A percentile compares a stretch with the other conserved stretches of the same genome.
Evolutionary conservation across 2,329 filamentous ascomycete species (phyloP).

Genomic region (Sodiomyces alkalinus): DNA sequence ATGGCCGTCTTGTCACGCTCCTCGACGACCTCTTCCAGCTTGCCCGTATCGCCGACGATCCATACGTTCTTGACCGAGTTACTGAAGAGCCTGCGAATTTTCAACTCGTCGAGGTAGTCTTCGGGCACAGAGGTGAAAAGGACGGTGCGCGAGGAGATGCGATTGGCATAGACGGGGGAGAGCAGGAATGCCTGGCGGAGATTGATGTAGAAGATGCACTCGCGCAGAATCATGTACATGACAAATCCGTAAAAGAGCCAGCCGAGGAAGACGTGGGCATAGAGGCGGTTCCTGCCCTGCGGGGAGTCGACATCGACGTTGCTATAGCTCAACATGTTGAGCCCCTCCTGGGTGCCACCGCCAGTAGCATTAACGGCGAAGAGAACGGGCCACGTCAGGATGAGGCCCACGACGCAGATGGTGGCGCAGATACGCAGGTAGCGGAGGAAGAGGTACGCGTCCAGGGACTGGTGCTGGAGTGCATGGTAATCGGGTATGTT

Average conservation of each 20-base stretch:
- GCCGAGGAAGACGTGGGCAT: slow-evolving; percentile 64
- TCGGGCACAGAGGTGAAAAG: slow-evolving; percentile 76
- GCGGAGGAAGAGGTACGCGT: slow-evolving; percentile 72
- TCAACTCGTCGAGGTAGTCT: slow-evolving; percentile 61
- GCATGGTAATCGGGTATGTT: slow-evolving; percentile 57
- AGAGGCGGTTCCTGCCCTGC: slow-evolving; percentile 49
- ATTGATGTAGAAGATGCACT: slow-evolving; percentile 85
- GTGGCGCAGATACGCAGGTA: slow-evolving; percentile 64
- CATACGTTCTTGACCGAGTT: slow-evolving; percentile 70
- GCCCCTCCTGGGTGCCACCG: slow-evolving; percentile 43
- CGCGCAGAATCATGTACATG: slow-evolving; percentile 74
- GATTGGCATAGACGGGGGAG: slow-evolving; percentile 68
- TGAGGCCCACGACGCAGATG: slow-evolving; percentile 70
- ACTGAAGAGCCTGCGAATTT: slow-evolving; percentile 68
- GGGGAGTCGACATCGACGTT: slow-evolving; percentile 46
- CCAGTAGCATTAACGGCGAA: slow-evolving; percentile 81
- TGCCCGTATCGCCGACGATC: slow-evolving; percentile 63
- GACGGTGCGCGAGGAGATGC: slow-evolving; percentile 80
- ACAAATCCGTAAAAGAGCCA: slow-evolving; percentile 82
- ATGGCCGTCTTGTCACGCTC: slow-evolving; percentile 67
- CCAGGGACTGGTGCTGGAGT: slow-evolving; percentile 72
- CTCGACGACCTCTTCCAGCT: slow-evolving; percentile 67
- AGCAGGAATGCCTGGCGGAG: slow-evolving; percentile 83
- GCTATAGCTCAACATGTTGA: slow-evolving; percentile 66
- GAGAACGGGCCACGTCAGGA: slow-evolving; percentile 76